Evolutionary conservation across 1,139 yeast species (phyloP).

Genomic region (Sugiyamaella pinicola): DNA sequence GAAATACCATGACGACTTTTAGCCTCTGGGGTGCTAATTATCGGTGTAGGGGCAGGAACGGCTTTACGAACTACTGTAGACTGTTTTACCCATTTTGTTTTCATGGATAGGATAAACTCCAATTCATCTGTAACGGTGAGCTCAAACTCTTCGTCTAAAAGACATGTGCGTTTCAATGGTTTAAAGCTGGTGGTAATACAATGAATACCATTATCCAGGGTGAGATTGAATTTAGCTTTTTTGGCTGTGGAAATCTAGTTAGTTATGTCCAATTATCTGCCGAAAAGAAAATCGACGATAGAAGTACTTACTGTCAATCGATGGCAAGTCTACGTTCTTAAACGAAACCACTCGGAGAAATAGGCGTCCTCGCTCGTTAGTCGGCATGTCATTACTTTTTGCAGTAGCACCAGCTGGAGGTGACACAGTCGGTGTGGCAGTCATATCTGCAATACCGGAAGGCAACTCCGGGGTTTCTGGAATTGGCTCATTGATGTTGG

Average conservation of each 20-base stretch:
- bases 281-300: not conserved
- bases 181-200: slow-evolving; percentile 74
- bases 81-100: slow-evolving; percentile 57
- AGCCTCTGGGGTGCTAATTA: slow-evolving; percentile 14
- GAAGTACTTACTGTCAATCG: slow-evolving; percentile 48
- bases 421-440: slow-evolving; percentile 17
- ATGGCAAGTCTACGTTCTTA: slow-evolving; percentile 58
- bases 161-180: slow-evolving; percentile 48
- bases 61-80: slow-evolving; percentile 44
- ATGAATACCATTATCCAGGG: slow-evolving; percentile 89
- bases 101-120: slow-evolving; percentile 74
- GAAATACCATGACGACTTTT: slow-evolving; percentile 22
- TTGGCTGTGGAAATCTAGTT: slow-evolving; percentile 8
- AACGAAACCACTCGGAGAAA: slow-evolving; percentile 68
- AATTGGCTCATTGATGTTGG: not conserved
- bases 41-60: slow-evolving; percentile 28
- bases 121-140: slow-evolving; percentile 66
- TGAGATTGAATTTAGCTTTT: slow-evolving; percentile 65
- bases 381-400: slow-evolving; percentile 33
- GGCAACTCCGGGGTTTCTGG: slow-evolving; percentile 15
- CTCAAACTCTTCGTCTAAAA: slow-evolving; percentile 82
- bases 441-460: not conserved
- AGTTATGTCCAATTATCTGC: not conserved
- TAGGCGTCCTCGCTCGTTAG: slow-evolving; percentile 67
- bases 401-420: slow-evolving; percentile 8